A percentile compares a stretch with the other conserved stretches of the same genome.
These are phyloP conservation scores for Ambispora gerdemannii DNA, from an alignment of 192 early-diverging fungal genomes.

Conservation along the genomic window DNA sequence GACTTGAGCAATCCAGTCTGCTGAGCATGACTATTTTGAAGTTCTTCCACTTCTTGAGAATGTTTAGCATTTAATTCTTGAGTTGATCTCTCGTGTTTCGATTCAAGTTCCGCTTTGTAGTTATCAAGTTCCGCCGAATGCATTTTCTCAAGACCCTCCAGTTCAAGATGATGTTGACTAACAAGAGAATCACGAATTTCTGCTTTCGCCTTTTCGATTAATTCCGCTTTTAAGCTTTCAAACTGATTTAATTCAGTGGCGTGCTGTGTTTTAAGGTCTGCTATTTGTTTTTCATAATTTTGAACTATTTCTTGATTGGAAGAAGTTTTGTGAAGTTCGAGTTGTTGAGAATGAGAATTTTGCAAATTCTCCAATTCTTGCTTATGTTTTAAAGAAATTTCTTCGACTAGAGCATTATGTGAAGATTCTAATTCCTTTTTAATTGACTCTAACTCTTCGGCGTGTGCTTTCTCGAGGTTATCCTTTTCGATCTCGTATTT, in stretches of 20 bases:
- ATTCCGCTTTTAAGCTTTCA: background rate
- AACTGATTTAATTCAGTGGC: background rate
- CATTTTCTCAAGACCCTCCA: background rate
- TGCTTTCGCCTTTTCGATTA: background rate
- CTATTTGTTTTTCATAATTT: background rate
- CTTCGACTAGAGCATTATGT: background rate
- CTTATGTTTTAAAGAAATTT: background rate
- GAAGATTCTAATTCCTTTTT: background rate
- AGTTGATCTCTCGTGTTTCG: background rate
- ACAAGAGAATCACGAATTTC: background rate
- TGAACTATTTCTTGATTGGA: background rate
- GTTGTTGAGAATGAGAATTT: background rate
- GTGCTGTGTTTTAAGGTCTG: constrained; percentile 5
- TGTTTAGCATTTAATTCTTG: background rate
- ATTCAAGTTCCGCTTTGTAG: background rate
- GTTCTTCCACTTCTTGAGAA: background rate
- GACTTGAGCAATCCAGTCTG: constrained; percentile 8
- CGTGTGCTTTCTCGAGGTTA: background rate
- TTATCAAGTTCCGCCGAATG: background rate
- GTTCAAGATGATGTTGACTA: background rate
- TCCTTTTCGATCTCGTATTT: background rate
- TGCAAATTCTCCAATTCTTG: background rate
- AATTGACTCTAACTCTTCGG: background rate
- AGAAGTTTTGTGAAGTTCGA: background rate
- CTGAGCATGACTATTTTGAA: background rate